Evolutionary conservation across 345 rosid genomes (phyloP), one percentile per base, ranked within the genome.

Genomic region (Rhodamnia rubescens): DNA sequence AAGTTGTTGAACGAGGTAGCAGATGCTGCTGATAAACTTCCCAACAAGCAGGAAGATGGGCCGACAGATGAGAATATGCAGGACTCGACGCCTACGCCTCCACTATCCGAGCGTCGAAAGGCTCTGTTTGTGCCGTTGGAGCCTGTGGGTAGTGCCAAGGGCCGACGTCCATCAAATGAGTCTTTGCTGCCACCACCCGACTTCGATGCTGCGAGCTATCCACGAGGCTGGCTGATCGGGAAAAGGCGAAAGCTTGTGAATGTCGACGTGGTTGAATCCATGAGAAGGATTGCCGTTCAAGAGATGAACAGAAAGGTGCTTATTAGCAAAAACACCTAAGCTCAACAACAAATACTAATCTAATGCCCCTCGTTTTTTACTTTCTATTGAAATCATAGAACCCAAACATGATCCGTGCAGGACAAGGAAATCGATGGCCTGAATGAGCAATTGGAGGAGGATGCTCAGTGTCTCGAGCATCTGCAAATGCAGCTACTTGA

Each of bases 231-330:
- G 98, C 89, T 96, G 86, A 90, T 96, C 1, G 99, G 99, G 75
- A 96, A 96, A 92, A 96, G 92, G 94, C 92, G 99, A 82, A 96
- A 96, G 90, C 91, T 96, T 49, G 99, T 95, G 36, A 95, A 95
- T 87, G 96, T 96, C 52, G 99, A 96, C 85, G 98, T 96, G 1
- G 99, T 96, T 27, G 99, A 96, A 91, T 94, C 98, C 88, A 96
- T 96, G 99, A 90, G 99, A 54, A 94, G 98, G 90, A 95, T 96
- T 86, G 99, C 99, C 1, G 95, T 96, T 56, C 98, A 94, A 83
- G 98, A 96, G 89, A 96, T 95, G 95, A 96, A 96, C 90, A 89
- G 99, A 92, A 96, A 96, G 99, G 99, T 96, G 82, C 15, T 26
- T 5, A 83, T 26, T n/a, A 47, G n/a, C 36, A 21, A 40, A 64